Base-by-base conservation (phyloP, 768 basidiomycete species). In the Filobasidium floriforme region DNA sequence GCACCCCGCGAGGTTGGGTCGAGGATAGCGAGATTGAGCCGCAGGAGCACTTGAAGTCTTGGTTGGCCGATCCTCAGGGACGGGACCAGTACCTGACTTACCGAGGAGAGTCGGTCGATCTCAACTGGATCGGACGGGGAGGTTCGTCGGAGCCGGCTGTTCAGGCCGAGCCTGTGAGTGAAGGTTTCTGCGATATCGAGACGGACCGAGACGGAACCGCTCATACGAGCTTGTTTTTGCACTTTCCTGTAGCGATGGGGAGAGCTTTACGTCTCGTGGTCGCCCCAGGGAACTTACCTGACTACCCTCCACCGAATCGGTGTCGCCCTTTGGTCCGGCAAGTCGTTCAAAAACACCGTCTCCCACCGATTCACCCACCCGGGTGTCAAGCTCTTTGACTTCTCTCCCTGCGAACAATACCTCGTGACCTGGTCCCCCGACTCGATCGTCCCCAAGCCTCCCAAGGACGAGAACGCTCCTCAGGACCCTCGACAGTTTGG, bases 401-500 rank as follows among this genome's bases (percentile, higher is more conserved):
- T 98, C 80, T 97, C 94, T 10, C 92, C 96, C 3, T 89, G 89
- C 81, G 96, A 99, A 80, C 87, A 89, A 66, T 98, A 94, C 80
- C 81, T 99, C 66, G 90, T 98, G 73, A 98, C 96, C 49, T 97
- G 92, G 90, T 97, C 96, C 1, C 88, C 91, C 71, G 90, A 94
- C 71, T 87, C 92, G 15, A 92, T 98, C 70, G 83, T 87, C 46
- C 88, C 92, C 32, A 87, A 89, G 28, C 71, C 75, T 51, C 65
- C 73, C 24, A 66, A 74, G 29, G 75, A 75, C 59, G 60, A 66
- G 41, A 52, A 65, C 60, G 49, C 57, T 10, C 41, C 46, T 7
- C 62, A 62, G 14, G 67, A 68, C 57, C 67, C 67, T 26, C 54
- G 67, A 46, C 71, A 72, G 12, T 78, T 78, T 55, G 68, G 67